phyloP scores from a whole-genome alignment of 179 eudicot genomes.

The Sideroxylon spinosum region DNA sequence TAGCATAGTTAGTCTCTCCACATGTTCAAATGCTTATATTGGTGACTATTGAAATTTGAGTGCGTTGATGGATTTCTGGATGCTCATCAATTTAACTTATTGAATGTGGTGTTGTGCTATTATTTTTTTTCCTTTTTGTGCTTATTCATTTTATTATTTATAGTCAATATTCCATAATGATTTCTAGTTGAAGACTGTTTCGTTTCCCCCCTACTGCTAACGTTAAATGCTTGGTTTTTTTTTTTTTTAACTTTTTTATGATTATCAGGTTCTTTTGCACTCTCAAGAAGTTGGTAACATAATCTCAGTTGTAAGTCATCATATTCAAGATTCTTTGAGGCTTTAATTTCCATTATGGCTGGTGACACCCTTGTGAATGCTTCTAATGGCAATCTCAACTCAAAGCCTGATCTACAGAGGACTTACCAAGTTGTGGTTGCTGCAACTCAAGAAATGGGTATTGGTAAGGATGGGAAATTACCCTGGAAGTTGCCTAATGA shows the following conservation, averaged over 20 bases:
- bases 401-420: conserved; percentile 25
- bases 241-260: not conserved
- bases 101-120: not conserved
- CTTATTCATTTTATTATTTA: not conserved
- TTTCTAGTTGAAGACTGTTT: not conserved
- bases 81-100: not conserved
- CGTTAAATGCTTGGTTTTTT: not conserved
- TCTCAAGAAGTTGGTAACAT: not conserved
- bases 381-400: conserved; percentile 23
- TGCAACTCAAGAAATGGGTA: conserved; percentile 77
- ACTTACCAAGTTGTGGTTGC: conserved; percentile 84
- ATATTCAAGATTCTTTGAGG: conserved; percentile 8
- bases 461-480: conserved; percentile 74
- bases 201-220: not conserved
- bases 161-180: not conserved
- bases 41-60: not conserved
- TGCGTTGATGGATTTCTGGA: not conserved
- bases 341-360: conserved; percentile 23
- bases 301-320: conserved; percentile 3
- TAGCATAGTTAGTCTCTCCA: not conserved
- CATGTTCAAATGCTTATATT: not conserved
- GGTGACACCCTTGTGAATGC: conserved; percentile 20
- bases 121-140: too few relatives aligned
- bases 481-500: conserved; percentile 84
- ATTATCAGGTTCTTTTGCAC: conserved; percentile 6